A percentile compares a stretch with the other conserved stretches of the same genome.
Evolutionary conservation across 73 alveolate species (phyloP).

Genomic region (Paramecium primaurelia): DNA sequence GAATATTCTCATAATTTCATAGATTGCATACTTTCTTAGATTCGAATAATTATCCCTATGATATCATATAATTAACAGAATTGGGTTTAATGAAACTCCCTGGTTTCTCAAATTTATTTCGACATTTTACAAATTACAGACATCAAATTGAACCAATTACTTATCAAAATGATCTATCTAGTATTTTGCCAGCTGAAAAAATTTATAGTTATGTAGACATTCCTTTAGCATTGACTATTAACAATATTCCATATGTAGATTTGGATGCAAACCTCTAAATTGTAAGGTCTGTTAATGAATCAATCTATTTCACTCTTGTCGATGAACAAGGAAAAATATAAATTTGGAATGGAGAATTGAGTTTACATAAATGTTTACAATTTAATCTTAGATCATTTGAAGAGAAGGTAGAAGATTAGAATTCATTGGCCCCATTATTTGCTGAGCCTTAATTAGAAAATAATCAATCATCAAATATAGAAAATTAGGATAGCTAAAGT

Average conservation of each 20-base stretch:
- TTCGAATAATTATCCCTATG: not conserved
- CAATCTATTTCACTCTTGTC: not conserved
- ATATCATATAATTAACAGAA: not conserved
- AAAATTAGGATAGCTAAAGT: not conserved
- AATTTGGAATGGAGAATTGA: conserved; percentile 25
- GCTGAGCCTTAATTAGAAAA: not conserved
- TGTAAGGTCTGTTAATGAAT: not conserved
- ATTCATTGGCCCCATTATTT: not conserved
- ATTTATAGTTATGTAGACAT: not conserved
- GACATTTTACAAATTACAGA: not conserved
- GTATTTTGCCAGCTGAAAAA: not conserved
- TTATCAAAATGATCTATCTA: not conserved
- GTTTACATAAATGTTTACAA: not conserved
- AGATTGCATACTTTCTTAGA: conserved; percentile 21
- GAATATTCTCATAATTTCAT: not conserved
- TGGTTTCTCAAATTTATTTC: not conserved
- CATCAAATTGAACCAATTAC: not conserved
- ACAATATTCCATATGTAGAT: not conserved
- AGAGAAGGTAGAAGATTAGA: not conserved
- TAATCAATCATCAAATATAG: not conserved
- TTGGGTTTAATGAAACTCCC: conserved; percentile 18
- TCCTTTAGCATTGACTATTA: not conserved
- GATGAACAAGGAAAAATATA: not conserved
- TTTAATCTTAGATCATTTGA: not conserved
- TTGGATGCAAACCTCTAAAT: not conserved